Percentiles rank a stretch among this genome's conserved stretches.
Conservation (phyloP, 129 eudicot genomes). For the Cynara cardunculus region DNA sequence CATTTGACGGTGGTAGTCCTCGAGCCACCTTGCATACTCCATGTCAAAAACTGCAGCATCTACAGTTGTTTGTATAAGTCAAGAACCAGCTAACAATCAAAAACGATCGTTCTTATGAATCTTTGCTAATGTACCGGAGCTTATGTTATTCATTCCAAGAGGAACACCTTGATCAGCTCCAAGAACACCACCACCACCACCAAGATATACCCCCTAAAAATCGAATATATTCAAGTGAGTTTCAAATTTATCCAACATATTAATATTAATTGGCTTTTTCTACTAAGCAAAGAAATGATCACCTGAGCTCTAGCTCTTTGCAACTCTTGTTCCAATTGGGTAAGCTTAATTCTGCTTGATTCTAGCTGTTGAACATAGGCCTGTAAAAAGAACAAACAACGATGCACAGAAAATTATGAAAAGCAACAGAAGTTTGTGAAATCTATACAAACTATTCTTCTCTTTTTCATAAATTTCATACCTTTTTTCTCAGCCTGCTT, state of each 20-base stretch:
- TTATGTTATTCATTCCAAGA: constrained; percentile 56
- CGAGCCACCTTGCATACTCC: constrained; percentile 93
- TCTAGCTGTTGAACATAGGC: constrained; percentile 99
- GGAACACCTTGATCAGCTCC: constrained; percentile 87
- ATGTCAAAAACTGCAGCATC: constrained; percentile 89
- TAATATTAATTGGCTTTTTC: neutral
- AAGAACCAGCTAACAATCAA: neutral
- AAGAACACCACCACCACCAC: constrained; percentile 63
- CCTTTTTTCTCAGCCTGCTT: constrained; percentile 98
- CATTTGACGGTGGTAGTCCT: constrained; percentile 86
- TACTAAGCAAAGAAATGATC: constrained; percentile 1
- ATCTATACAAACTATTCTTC: constrained; percentile 29
- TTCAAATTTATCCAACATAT: neutral
- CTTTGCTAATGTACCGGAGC: constrained; percentile 46
- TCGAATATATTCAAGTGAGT: neutral
- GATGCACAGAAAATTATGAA: constrained; percentile 20
- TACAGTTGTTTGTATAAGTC: constrained; percentile 23
- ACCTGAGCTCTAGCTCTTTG: constrained; percentile 96
- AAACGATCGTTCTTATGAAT: neutral
- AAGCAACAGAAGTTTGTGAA: constrained; percentile 18
- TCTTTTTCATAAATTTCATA: constrained; percentile 31
- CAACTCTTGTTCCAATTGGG: constrained; percentile 90
- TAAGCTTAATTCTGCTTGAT: constrained; percentile 89
- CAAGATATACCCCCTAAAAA: constrained; percentile 64
- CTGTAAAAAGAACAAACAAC: constrained; percentile 41